Conservation (phyloP, 371 early-diverging fungal species). For the Mortierella sp. region DNA sequence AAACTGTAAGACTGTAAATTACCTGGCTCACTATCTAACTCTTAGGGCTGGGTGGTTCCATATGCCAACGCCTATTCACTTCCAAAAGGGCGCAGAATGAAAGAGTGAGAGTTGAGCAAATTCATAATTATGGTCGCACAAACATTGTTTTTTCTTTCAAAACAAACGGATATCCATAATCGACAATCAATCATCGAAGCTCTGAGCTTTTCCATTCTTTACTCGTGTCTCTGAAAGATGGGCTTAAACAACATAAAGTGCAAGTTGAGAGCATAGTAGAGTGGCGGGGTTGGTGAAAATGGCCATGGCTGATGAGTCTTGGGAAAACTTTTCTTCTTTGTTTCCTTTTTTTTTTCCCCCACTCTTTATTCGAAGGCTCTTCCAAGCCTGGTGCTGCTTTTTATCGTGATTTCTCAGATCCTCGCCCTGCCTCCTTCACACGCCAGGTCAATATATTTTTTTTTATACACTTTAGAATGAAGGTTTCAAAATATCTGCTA, state of each 20-base stretch:
- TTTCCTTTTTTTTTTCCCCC: background rate
- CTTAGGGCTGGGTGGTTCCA: too few species aligned
- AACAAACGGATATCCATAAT: too few species aligned
- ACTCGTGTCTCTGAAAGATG: background rate
- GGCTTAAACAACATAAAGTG: background rate
- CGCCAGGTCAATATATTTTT: background rate
- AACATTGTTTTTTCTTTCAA: background rate
- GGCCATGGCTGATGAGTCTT: background rate
- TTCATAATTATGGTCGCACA: background rate
- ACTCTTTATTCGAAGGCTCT: background rate
- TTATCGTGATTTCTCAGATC: background rate
- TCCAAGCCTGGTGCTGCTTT: background rate
- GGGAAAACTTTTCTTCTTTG: background rate
- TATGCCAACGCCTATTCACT: background rate
- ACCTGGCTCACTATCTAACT: too few species aligned
- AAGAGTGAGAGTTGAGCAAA: background rate
- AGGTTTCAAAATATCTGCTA: background rate
- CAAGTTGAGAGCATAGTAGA: background rate
- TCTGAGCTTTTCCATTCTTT: too few species aligned
- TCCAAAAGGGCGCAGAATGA: background rate
- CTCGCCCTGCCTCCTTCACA: background rate
- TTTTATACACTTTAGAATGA: background rate
- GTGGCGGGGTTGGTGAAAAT: background rate
- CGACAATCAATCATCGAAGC: too few species aligned
- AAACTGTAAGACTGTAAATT: too few species aligned